Base-by-base conservation (phyloP, 257 asterid genomes). In the Przewalskia tangutica region DNA sequence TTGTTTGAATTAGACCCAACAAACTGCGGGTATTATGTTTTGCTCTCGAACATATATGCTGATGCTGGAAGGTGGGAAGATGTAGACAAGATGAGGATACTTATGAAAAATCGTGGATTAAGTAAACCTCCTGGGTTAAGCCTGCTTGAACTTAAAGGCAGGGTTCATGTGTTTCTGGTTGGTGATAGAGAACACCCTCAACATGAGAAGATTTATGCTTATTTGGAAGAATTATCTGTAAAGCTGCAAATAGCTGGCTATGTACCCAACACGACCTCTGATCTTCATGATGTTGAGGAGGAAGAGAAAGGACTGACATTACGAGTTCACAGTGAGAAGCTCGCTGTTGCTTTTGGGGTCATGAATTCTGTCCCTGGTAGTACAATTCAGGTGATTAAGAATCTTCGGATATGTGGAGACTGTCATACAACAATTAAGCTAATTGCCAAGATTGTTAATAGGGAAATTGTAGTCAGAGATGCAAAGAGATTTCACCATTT, bases 21-120 rank as follows among this genome's bases (percentile, higher is more conserved):
- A 18, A 93, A 92, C 83, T 94, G 95, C 8, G 97, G 97, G 9
- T 94, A 96, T 84, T 94, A 92, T 83, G 89, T 97, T 8, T 81
- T 90, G 85, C 95, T 96, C 63, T 93, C 98, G 0, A 91, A 94
- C 84, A 88, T 96, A 64, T 96, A 96, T 81, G 97, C 97, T 7
- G 98, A 94, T 75, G 92, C 98, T 46, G 97, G 98, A 55, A 92
- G 97, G 84, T 94, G 98, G 99, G 94, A 89, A 40, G 98, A 96
- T 65, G 97, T 84, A 79, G 94, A 92, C 86, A 89, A 85, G 87
- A 91, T 91, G 91, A 91, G 97, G 70, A 36, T 85, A 46, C 80
- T 84, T 62, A 93, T 96, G 93, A 91, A 86, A 86, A 85, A 82
- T 54, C 89, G 82, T 3, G 97, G 98, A 42, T 85, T 96, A 71